Evolutionary conservation across 441 rosid species (phyloP).

Genomic region (Gossypium davidsonii): DNA sequence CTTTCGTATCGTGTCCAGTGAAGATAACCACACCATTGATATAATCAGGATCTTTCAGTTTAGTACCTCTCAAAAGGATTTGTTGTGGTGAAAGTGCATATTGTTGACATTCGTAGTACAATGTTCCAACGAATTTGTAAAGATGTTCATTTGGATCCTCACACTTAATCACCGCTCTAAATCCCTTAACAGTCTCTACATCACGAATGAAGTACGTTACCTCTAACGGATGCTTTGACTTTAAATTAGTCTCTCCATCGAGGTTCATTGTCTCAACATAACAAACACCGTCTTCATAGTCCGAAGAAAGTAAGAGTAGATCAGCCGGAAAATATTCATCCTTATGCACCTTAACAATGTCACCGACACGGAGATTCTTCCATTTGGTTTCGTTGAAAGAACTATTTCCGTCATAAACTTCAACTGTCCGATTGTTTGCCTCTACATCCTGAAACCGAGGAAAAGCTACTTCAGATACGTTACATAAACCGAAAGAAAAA

Average conservation of each 20-base stretch:
- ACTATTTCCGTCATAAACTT: constrained; percentile 32
- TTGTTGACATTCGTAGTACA: constrained; percentile 32
- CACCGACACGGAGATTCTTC: constrained; percentile 82
- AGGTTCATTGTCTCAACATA: constrained; percentile 95
- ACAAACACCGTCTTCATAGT: constrained; percentile 73
- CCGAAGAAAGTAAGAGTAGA: constrained; percentile 78
- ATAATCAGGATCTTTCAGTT: constrained; percentile 68
- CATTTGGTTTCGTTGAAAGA: constrained; percentile 49
- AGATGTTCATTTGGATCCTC: constrained; percentile 91
- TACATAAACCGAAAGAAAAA: not conserved
- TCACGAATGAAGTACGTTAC: constrained; percentile 35
- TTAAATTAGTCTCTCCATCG: constrained; percentile 91
- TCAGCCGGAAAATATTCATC: constrained; percentile 91
- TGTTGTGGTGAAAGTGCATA: constrained; percentile 68
- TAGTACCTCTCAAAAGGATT: constrained; percentile 79
- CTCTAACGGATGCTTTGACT: constrained; percentile 66
- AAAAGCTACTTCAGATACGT: constrained; percentile 4
- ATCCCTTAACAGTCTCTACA: constrained; percentile 43
- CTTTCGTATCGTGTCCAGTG: constrained; percentile 93
- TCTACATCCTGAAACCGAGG: constrained; percentile 62
- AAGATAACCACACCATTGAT: constrained; percentile 72
- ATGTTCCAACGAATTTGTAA: constrained; percentile 69
- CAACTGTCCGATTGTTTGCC: constrained; percentile 70
- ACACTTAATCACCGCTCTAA: constrained; percentile 54
- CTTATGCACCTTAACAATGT: constrained; percentile 63